phyloP scores from a whole-genome alignment of 768 basidiomycete genomes.

The Rhizopogon vesiculosus region DNA sequence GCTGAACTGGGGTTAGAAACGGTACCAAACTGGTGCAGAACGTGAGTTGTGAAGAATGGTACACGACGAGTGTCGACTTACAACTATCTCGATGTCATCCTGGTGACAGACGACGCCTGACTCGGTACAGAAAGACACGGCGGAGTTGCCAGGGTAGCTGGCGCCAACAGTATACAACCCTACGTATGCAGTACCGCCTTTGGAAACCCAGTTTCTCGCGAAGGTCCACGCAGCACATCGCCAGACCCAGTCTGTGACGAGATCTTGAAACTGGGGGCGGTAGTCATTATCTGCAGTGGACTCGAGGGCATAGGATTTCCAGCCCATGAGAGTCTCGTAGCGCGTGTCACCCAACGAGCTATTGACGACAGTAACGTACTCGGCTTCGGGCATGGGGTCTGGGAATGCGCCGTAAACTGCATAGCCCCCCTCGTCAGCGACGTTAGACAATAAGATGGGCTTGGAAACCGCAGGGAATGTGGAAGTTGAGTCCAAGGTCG shows the following conservation, averaged over 20 bases:
- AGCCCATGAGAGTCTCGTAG: constrained; percentile 37
- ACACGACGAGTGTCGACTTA: constrained; percentile 29
- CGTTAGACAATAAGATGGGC: constrained; percentile 67
- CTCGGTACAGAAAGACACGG: constrained; percentile 49
- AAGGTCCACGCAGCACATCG: constrained; percentile 70
- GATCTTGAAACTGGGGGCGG: constrained; percentile 47
- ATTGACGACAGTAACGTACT: constrained; percentile 36
- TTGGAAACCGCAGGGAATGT: constrained; percentile 59
- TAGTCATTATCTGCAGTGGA: constrained; percentile 20
- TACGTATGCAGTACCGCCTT: constrained; percentile 65
- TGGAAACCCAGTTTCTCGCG: constrained; percentile 57
- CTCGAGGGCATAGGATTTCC: constrained; percentile 42
- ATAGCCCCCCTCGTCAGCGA: constrained; percentile 67
- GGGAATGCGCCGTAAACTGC: constrained; percentile 47
- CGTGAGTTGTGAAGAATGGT: constrained; percentile 2
- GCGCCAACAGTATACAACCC: constrained; percentile 62
- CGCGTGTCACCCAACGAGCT: constrained; percentile 44
- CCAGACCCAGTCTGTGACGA: constrained; percentile 71
- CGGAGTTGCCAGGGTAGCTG: constrained; percentile 65
- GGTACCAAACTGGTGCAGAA: constrained; percentile 42
- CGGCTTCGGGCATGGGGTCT: constrained; percentile 31
- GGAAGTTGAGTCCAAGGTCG: constrained; percentile 56
- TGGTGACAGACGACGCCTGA: constrained; percentile 67
- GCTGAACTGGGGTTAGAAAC: constrained; percentile 46
- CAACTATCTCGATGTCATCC: constrained; percentile 78